Evolutionary conservation across 768 basidiomycete genomes (phyloP), one percentile per base, ranked within the genome.

Genomic region (Crassisporium funariophilum): DNA sequence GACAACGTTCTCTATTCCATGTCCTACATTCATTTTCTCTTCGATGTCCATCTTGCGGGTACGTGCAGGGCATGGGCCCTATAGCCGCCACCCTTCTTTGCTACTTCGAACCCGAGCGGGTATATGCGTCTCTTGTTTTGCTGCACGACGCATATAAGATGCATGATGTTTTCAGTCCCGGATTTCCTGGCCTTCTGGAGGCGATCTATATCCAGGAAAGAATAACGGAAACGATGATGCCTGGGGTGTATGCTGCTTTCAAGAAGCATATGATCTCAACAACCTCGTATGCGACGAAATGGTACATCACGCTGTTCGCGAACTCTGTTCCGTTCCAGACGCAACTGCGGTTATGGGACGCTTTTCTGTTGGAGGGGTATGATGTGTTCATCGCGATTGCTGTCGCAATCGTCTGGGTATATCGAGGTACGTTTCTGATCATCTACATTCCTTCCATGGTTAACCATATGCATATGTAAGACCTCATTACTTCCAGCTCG

Each of bases 1-100:
- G 93, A 6, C 95, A 99, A 80, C 86, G 95, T 9, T 89, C 91
- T 4, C 74, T 99, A 9, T 98, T 98, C 68, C 93, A 92, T 62
- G 92, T 97, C 47, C 76, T 98, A 20, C 97, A 98, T 65, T 82
- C 82, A 41, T 94, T 97, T 63, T 95, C 93, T 1, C 75, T 95
- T 15, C 74, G 76, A n/a, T 98, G 95, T 67, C 65, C 73, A 13
- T 73, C 78, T 9, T 98, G 97, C 52, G 95, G 95, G 12, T 99
- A 99, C 63, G 94, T 95, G 31, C 97, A 99, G 70, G 97, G 97
- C 50, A 99, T 99, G 97, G 95, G 97, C 2, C 91, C 95, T 5
- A 90, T 99, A 47, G 92, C 95, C 0, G 90, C 95, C 1, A 98
- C 94, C 1, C 76, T 99, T 16, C 78, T 98, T 10, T 94, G 89